Percentiles rank a stretch among this genome's conserved stretches.
Conservation (phyloP, 192 early-diverging fungal genomes). For the Helicostylum pulchrum region DNA sequence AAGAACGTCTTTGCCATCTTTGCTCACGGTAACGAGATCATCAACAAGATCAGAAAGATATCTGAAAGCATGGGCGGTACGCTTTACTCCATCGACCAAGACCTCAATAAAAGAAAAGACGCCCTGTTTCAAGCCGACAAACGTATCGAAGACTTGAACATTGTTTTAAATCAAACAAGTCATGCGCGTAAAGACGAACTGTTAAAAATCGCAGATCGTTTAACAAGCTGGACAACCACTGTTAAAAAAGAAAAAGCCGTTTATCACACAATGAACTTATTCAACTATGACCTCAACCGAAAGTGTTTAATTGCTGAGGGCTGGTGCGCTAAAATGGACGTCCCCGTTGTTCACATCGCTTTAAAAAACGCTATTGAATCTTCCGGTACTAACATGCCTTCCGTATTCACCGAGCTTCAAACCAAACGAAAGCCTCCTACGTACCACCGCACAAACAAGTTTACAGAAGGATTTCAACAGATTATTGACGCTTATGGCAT, state of each 20-base stretch:
- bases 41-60: slow-evolving; percentile 90
- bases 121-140: slow-evolving; percentile 74
- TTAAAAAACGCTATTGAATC: slow-evolving; percentile 71
- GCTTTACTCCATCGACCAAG: slow-evolving; percentile 86
- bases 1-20: slow-evolving; percentile 99
- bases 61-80: slow-evolving; percentile 94
- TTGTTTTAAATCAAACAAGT: slow-evolving; percentile 75
- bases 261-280: slow-evolving; percentile 93
- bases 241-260: slow-evolving; percentile 98
- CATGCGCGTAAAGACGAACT: slow-evolving; percentile 82
- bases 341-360: slow-evolving; percentile 76
- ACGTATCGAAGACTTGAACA: slow-evolving; percentile 83
- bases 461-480: slow-evolving; percentile 91
- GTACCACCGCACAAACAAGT: slow-evolving; percentile 92
- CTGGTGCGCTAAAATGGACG: slow-evolving; percentile 89
- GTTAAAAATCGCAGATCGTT: slow-evolving; percentile 74
- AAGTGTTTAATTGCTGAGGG: slow-evolving; percentile 97
- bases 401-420: slow-evolving; percentile 80
- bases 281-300: slow-evolving; percentile 90
- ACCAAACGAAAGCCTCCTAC: slow-evolving; percentile 92
- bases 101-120: slow-evolving; percentile 81
- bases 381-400: slow-evolving; percentile 81
- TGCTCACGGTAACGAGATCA: slow-evolving; percentile 90
- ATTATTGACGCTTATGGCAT: slow-evolving; percentile 98
- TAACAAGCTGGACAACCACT: slow-evolving; percentile 83